These are phyloP conservation scores for Trichomonas tenax DNA, from an alignment of 208 protist species.

Conservation along the genomic window DNA sequence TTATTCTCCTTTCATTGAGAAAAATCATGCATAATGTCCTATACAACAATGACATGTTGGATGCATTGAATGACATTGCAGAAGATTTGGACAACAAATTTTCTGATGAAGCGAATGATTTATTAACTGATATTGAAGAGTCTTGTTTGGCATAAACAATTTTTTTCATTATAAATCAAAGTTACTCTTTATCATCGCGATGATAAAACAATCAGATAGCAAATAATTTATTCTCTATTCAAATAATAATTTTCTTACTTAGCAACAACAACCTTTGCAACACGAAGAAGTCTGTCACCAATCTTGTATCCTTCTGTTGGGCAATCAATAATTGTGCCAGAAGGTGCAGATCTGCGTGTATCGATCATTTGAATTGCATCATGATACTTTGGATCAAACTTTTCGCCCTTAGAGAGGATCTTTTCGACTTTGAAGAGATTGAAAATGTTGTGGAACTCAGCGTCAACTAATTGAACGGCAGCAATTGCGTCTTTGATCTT, in stretches of 20 bases:
- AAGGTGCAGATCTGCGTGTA: neutral
- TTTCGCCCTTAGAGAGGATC: neutral
- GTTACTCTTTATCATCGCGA: no score
- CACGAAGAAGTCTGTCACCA: neutral
- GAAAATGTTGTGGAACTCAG: neutral
- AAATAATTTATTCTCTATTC: neutral
- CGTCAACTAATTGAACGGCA: neutral
- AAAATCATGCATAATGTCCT: no score
- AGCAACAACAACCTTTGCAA: slow-evolving; percentile 4
- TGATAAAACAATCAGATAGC: no score
- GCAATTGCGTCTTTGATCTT: neutral
- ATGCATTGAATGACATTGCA: no score
- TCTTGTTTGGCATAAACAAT: no score
- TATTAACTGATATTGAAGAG: no score
- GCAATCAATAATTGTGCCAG: neutral
- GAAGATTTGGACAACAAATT: no score
- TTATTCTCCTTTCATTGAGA: no score
- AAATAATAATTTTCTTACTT: neutral
- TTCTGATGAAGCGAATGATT: no score
- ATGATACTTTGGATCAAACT: slow-evolving; percentile 9
- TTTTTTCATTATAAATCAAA: no score
- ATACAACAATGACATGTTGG: no score
- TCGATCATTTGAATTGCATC: neutral
- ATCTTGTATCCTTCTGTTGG: neutral
- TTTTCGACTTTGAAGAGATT: neutral